Evolutionary conservation across 768 basidiomycete species (phyloP).

Genomic region (Auriculariales sp.): DNA sequence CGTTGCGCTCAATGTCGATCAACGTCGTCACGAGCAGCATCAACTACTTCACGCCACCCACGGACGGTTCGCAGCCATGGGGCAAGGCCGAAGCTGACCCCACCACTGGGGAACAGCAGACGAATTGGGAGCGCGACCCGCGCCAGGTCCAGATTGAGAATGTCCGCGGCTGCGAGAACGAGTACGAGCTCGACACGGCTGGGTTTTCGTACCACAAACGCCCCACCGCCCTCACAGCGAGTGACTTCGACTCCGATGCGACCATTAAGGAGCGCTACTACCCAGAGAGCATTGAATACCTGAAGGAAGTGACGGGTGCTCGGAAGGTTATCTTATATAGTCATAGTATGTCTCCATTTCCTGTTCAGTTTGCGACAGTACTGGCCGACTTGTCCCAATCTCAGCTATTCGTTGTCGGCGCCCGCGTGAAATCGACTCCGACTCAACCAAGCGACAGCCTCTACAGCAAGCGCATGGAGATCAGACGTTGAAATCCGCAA

Average conservation of each 20-base stretch:
- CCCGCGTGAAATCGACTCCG: slow-evolving; percentile 22
- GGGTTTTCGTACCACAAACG: slow-evolving; percentile 29
- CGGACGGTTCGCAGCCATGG: slow-evolving; percentile 27
- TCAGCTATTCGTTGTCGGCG: slow-evolving; percentile 31
- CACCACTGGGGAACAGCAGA: slow-evolving; percentile 18
- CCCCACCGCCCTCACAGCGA: not conserved
- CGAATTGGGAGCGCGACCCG: slow-evolving; percentile 22
- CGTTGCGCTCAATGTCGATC: too few species aligned
- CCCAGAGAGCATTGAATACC: slow-evolving; percentile 39
- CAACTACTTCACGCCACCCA: slow-evolving; percentile 22
- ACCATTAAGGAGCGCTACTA: slow-evolving; percentile 45
- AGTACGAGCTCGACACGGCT: slow-evolving; percentile 29
- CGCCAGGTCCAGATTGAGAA: slow-evolving; percentile 31
- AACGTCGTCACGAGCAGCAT: slow-evolving; percentile 8
- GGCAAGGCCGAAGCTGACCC: slow-evolving; percentile 21
- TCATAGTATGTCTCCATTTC: slow-evolving; percentile 31
- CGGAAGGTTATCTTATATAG: slow-evolving; percentile 48
- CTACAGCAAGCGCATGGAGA: slow-evolving; percentile 25
- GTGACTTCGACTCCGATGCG: slow-evolving; percentile 32
- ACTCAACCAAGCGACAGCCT: slow-evolving; percentile 23
- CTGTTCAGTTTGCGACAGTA: not conserved
- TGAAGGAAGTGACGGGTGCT: slow-evolving; percentile 48
- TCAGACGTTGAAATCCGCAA: slow-evolving; percentile 26
- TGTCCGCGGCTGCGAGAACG: slow-evolving; percentile 33
- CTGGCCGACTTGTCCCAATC: not conserved